Evolutionary conservation across 345 rosid species (phyloP), one percentile per base, ranked within the genome.

Genomic region (Citrus trifoliata): DNA sequence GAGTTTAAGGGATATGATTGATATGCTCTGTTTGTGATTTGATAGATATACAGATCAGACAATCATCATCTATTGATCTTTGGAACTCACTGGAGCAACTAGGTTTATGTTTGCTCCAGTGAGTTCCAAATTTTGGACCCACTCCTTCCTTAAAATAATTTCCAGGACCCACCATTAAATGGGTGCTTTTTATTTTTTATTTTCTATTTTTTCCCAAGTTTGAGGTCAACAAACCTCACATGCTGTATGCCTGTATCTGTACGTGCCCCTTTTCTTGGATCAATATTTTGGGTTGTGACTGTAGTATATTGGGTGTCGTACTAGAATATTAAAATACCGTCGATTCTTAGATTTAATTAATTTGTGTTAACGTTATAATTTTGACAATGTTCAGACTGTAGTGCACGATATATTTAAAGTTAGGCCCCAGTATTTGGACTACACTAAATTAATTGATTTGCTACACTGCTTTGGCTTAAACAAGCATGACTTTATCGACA

Each of bases 71-170:
- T 16, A 32, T 14, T 40, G 27, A 12, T 48, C 63, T n/a, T 9
- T 10, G 3, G 75, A 81, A 79, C 66, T 6, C 64, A 35, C 76
- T 74, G 67, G 83, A 74, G 33, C 63, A 63, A 38, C 13, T 42
- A 18, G 40, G 28, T 10, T 7, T 27, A 7, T 73, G 69, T 42
- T n/a, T n/a, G n/a, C n/a, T 46, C 61, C 51, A 42, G 33, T 32
- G 33, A 32, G 33, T 42, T 46, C 61, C 51, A 42, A 51, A 73
- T 25, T 48, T 21, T 46, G 86, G 77, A 64, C 63, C 86, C 81
- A 61, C n/a, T 76, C 59, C n/a, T 28, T 13, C 35, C 68, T 74
- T 35, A 38, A 53, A 74, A 32, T 46, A 53, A 66, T 25, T 10
- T 16, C 9, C 27, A 28, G 74, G 80, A 24, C 65, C 82, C 40